phyloP scores from a whole-genome alignment of 306 rosid genomes.

The Carpinus viminea region DNA sequence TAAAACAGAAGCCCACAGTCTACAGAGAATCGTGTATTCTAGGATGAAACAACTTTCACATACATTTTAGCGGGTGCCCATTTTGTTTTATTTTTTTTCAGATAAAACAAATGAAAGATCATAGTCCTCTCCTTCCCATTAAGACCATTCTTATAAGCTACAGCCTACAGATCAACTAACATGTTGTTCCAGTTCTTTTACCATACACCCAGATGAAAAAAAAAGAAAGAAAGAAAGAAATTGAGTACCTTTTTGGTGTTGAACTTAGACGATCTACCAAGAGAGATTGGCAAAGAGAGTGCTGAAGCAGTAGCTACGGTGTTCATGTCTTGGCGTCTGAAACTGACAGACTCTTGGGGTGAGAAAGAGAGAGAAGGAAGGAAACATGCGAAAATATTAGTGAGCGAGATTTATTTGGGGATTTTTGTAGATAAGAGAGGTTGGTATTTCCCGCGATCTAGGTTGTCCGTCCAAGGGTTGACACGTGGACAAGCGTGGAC shows the following conservation, averaged over 20 bases:
- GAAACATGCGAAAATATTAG: slow-evolving; percentile 26
- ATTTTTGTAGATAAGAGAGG: slow-evolving; percentile 78
- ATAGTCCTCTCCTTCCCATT: background rate
- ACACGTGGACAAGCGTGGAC: slow-evolving; percentile 63
- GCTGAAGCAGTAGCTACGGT: slow-evolving; percentile 82
- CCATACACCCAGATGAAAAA: background rate
- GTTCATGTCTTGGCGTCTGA: slow-evolving; percentile 55
- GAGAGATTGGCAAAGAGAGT: slow-evolving; percentile 61
- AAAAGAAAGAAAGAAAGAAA: background rate
- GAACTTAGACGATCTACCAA: slow-evolving; percentile 52
- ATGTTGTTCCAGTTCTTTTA: background rate
- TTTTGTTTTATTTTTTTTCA: background rate
- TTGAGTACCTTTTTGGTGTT: slow-evolving; percentile 54
- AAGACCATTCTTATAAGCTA: background rate
- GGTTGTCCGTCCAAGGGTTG: slow-evolving; percentile 44
- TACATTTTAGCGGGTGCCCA: too few species aligned
- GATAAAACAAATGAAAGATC: background rate
- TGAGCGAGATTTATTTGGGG: slow-evolving; percentile 16
- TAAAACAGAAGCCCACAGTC: too few species aligned
- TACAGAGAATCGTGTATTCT: too few species aligned
- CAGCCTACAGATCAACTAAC: slow-evolving; percentile 20
- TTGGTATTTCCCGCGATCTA: slow-evolving; percentile 67
- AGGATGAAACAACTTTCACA: too few species aligned
- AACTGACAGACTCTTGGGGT: slow-evolving; percentile 27
- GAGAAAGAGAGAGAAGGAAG: slow-evolving; percentile 2